Conservation (phyloP, 2,329 filamentous ascomycete genomes). For the Claviceps paspali region DNA sequence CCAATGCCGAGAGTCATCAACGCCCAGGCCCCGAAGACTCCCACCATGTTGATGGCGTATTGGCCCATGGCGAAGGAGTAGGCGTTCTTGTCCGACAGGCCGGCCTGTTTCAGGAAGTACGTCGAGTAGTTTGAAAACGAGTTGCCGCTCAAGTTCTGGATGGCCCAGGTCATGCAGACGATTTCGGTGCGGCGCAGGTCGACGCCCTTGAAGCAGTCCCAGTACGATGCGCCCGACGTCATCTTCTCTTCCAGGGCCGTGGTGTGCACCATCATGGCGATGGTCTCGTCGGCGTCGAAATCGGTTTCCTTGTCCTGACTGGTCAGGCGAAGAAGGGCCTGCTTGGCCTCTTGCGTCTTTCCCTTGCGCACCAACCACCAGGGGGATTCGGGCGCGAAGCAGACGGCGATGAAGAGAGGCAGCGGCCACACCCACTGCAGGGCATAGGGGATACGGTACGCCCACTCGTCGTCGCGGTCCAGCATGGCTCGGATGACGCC, state of each 20-base stretch:
- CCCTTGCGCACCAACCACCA: conserved; percentile 65
- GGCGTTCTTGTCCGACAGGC: conserved; percentile 33
- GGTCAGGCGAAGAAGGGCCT: conserved; percentile 49
- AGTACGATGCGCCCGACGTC: conserved; percentile 57
- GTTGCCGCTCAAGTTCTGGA: conserved; percentile 48
- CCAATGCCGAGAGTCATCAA: conserved; percentile 64
- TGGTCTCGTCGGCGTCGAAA: conserved; percentile 69
- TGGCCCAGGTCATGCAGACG: conserved; percentile 48
- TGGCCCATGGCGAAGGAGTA: conserved; percentile 49
- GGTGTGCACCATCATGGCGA: conserved; percentile 88
- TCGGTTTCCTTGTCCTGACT: conserved; percentile 47
- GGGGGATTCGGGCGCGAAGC: conserved; percentile 53
- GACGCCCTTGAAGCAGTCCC: conserved; percentile 70
- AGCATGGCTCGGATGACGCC: conserved; percentile 59
- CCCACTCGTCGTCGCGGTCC: conserved; percentile 49
- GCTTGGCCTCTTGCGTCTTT: conserved; percentile 49
- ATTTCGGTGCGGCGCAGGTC: conserved; percentile 65
- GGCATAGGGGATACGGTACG: conserved; percentile 55
- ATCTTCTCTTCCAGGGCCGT: conserved; percentile 66
- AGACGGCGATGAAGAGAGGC: conserved; percentile 49
- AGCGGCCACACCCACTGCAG: conserved; percentile 69
- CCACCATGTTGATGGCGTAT: conserved; percentile 61
- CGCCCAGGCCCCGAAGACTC: conserved; percentile 68
- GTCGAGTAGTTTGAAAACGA: conserved; percentile 52
- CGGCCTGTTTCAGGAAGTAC: conserved; percentile 46